These are phyloP conservation scores for Xylaria sp. DNA, from an alignment of 2,329 filamentous ascomycete species.

Conservation along the genomic window DNA sequence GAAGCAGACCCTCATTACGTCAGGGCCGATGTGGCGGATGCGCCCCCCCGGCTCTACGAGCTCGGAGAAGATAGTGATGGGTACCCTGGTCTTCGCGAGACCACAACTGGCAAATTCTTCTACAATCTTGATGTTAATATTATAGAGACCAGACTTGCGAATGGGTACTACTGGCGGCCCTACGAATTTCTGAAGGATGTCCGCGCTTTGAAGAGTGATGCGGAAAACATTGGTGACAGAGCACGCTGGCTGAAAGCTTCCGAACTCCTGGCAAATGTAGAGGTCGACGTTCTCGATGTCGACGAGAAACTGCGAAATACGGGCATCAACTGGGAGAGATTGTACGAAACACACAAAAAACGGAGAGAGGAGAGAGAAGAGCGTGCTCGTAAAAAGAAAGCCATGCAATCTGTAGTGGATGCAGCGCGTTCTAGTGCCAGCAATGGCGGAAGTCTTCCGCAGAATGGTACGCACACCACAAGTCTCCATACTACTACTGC, in stretches of 20 bases:
- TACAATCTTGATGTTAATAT: conserved; percentile 94
- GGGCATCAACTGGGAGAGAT: conserved; percentile 81
- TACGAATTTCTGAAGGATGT: conserved; percentile 92
- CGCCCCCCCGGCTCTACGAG: conserved; percentile 78
- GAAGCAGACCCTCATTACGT: conserved; percentile 81
- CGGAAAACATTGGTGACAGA: conserved; percentile 82
- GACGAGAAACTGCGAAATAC: conserved; percentile 68
- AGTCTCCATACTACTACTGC: conserved; percentile 59
- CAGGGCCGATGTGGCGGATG: conserved; percentile 65
- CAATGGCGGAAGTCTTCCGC: conserved; percentile 59
- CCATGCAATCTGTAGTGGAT: conserved; percentile 66
- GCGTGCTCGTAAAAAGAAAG: conserved; percentile 71
- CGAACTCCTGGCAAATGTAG: conserved; percentile 91
- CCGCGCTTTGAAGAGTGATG: conserved; percentile 84
- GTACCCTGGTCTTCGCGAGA: conserved; percentile 79
- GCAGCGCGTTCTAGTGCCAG: conserved; percentile 63
- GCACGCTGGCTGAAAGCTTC: conserved; percentile 87
- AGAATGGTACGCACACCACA: conserved; percentile 61
- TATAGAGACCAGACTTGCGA: conserved; percentile 95
- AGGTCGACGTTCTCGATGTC: conserved; percentile 87
- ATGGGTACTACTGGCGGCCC: conserved; percentile 93
- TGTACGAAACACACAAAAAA: conserved; percentile 79
- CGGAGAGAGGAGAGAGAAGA: conserved; percentile 70
- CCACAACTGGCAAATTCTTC: conserved; percentile 82
- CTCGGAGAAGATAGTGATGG: conserved; percentile 83